Evolutionary conservation across 208 protist species (phyloP).

Genomic region (Entamoeba histolytica): DNA sequence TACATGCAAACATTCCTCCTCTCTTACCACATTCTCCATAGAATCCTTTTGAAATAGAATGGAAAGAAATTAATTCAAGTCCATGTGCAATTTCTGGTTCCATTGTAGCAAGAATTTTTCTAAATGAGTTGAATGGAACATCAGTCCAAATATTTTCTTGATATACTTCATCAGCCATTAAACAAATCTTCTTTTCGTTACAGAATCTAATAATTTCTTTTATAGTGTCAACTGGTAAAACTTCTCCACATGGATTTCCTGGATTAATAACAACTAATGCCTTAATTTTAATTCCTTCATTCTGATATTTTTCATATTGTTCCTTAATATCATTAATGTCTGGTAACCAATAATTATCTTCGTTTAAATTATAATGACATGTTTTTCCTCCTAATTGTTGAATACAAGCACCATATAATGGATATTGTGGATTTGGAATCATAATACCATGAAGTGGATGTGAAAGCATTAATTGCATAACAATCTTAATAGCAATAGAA

Average conservation of each 20-base stretch:
- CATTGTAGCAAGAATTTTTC: constrained; percentile 43
- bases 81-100: constrained; percentile 29
- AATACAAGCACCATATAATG: constrained; percentile 88
- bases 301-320: constrained; percentile 39
- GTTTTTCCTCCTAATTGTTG: constrained; percentile 57
- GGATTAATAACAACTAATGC: constrained; percentile 92
- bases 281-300: constrained; percentile 41
- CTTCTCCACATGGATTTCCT: constrained; percentile 84
- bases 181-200: constrained; percentile 46
- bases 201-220: constrained; percentile 51
- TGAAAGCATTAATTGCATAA: constrained; percentile 48
- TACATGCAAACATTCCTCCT: constrained; percentile 82
- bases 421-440: constrained; percentile 95
- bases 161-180: constrained; percentile 95
- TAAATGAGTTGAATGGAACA: constrained; percentile 54
- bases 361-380: constrained; percentile 73
- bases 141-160: constrained; percentile 80
- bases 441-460: constrained; percentile 39
- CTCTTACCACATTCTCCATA: constrained; percentile 65
- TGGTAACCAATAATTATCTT: constrained; percentile 66
- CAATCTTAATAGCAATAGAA: constrained; percentile 47
- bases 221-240: constrained; percentile 50
- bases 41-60: constrained; percentile 84
- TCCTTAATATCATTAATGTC: constrained; percentile 42
- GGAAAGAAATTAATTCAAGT: constrained; percentile 69